phyloP scores from a whole-genome alignment of 1,139 yeast species.

The Meyerozyma smithsonii region DNA sequence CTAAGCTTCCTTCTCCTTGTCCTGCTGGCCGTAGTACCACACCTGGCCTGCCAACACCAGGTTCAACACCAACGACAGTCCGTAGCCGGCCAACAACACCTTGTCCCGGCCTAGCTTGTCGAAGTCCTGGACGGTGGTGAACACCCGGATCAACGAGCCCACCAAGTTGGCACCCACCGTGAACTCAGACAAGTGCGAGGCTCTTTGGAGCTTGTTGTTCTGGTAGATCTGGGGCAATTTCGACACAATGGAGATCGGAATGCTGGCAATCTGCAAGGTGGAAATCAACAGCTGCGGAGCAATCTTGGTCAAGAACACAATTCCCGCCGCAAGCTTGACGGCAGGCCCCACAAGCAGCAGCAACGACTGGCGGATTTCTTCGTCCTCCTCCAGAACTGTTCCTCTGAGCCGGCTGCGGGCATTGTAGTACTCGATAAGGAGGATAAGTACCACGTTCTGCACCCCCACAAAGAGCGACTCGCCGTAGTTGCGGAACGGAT shows the following conservation, averaged over 20 bases:
- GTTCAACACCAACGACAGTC: conserved; percentile 30
- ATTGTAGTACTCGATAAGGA: conserved; percentile 35
- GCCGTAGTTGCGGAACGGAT: conserved; percentile 39
- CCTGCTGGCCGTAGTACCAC: conserved; percentile 17
- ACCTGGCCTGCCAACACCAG: conserved; percentile 31
- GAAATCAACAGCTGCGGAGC: conserved; percentile 29
- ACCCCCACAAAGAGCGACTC: conserved; percentile 38
- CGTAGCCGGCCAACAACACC: conserved; percentile 33
- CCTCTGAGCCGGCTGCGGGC: conserved; percentile 16
- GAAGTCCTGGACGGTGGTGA: conserved; percentile 42
- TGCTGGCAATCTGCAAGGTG: conserved; percentile 43
- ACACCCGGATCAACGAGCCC: conserved; percentile 54
- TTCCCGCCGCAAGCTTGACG: conserved; percentile 22
- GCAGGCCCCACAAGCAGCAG: conserved; percentile 23
- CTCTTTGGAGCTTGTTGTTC: conserved; percentile 44
- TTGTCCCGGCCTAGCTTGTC: conserved; percentile 15
- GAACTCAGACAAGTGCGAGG: conserved; percentile 50
- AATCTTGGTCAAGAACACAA: conserved; percentile 27
- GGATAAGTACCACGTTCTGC: conserved; percentile 35
- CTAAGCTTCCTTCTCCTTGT: conserved; percentile 6
- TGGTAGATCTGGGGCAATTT: conserved; percentile 54
- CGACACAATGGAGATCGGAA: conserved; percentile 50
- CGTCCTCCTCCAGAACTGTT: conserved; percentile 14
- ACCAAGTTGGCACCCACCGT: conserved; percentile 52
- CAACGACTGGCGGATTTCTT: conserved; percentile 16